Base-by-base conservation (phyloP, 2,329 filamentous ascomycete genomes). In the Verticillium alfalfae region DNA sequence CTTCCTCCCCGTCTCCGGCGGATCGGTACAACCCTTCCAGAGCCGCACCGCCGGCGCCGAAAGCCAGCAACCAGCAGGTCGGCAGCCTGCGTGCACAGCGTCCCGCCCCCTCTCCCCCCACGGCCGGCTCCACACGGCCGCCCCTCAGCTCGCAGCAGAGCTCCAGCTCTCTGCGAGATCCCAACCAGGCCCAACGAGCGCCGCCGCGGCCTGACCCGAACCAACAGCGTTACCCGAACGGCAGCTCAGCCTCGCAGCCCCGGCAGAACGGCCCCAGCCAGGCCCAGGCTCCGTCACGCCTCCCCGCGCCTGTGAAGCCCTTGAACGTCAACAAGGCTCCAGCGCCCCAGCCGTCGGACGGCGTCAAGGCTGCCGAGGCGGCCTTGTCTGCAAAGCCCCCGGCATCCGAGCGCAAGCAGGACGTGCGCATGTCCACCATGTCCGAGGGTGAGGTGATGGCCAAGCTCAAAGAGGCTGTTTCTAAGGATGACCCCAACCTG, bases 361-460 rank as follows among this genome's bases (percentile, higher is more conserved):
- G 89, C 36, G 87, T 96, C 67, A 96, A 95, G 79, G 91, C 93
- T 69, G 93, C 94, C 4, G 93, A 98, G 75, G 89, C 90, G 60
- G 93, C 93, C 10, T 84, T 98, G 61, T 94, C 91, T 16, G 89
- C 94, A 70, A 95, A 96, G 77, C 89, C 91, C 55, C 73, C 86
- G 36, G 89, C 91, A 56, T 73, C 86, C 34, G 88, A 93, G 69
- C 88, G 91, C 64, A 88, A 91, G 76, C 93, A 97, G 78, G 95
- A 97, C 77, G 92, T 95, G 57, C 92, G 95, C 72, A 97, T 99
- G 93, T 98, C 94, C 41, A 96, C 91, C 69, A 98, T 99, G 95
- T 91, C 92, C 10, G 95, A 99, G 78, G 90, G 85, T 66, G 94
- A 99, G 75, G 95, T 99, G 62, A 99, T 99, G 95, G 89, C 92